These are phyloP conservation scores for Keqinozyma sinolaborantium DNA, from an alignment of 1,139 yeast species.

Conservation along the genomic window DNA sequence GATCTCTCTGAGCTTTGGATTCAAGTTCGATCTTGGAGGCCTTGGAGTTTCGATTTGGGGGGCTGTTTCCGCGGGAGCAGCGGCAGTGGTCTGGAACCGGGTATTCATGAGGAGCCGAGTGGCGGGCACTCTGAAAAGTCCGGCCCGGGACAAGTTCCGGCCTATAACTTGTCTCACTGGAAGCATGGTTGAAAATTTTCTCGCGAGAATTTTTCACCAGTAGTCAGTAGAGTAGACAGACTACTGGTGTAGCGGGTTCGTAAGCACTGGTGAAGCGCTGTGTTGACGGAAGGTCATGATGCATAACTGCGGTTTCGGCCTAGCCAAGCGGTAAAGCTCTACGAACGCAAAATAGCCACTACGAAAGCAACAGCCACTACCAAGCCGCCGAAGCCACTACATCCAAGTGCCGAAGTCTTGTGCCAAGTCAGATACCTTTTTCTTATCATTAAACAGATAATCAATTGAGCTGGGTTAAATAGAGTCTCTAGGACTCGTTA, in stretches of 20 bases:
- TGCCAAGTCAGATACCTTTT: slow-evolving; percentile 32
- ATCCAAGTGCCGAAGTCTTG: no score
- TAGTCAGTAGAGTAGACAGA: no score
- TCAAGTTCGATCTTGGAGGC: slow-evolving; percentile 2
- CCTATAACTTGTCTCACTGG: slow-evolving; percentile 18
- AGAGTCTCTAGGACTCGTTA: slow-evolving; percentile 44
- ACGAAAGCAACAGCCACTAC: no score
- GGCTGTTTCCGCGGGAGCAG: slow-evolving; percentile 4
- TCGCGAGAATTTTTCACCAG: slow-evolving; percentile 4
- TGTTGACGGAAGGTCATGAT: no score
- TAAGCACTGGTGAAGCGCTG: no score
- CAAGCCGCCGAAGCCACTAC: no score
- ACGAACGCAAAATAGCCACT: no score
- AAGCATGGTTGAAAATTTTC: slow-evolving; percentile 12
- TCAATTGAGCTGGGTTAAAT: slow-evolving; percentile 54
- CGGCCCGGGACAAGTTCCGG: slow-evolving; percentile 14
- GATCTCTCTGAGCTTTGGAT: slow-evolving; percentile 32
- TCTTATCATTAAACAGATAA: slow-evolving; percentile 49
- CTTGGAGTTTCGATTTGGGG: slow-evolving; percentile 1
- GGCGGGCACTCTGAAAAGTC: slow-evolving; percentile 8
- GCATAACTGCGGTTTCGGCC: no score
- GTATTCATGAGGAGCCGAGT: slow-evolving; percentile 3
- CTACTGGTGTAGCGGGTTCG: no score
- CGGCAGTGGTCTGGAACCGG: slow-evolving; percentile 14
- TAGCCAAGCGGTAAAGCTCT: no score